Percentiles rank a stretch among this genome's conserved stretches.
These are phyloP conservation scores for Candida railenensis DNA, from an alignment of 805 yeast genomes.

Conservation along the genomic window DNA sequence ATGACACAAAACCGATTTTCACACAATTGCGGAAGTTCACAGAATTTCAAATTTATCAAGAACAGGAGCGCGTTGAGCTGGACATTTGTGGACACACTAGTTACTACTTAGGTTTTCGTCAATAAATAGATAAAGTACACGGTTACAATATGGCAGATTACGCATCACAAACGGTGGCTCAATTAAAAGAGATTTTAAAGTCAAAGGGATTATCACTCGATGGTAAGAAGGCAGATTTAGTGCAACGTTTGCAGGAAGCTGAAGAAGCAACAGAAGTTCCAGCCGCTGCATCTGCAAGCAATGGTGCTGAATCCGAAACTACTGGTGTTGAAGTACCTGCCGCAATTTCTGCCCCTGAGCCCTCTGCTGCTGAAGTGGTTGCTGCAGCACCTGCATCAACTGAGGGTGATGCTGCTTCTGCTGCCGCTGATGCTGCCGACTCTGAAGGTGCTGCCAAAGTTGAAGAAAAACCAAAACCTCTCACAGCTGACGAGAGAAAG, in stretches of 20 bases:
- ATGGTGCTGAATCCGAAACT: constrained; percentile 9
- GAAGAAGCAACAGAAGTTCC: constrained; percentile 35
- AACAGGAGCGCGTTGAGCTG: not conserved
- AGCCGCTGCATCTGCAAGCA: constrained; percentile 11
- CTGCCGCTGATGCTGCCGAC: constrained; percentile 15
- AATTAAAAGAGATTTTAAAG: constrained; percentile 76
- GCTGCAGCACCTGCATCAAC: constrained; percentile 10
- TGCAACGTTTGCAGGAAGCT: constrained; percentile 60
- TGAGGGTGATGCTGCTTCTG: constrained; percentile 13
- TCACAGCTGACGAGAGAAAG: constrained; percentile 70
- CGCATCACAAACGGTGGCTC: constrained; percentile 73
- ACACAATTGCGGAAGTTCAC: not conserved
- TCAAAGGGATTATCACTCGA: constrained; percentile 61
- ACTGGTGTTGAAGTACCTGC: constrained; percentile 15
- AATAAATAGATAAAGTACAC: not conserved
- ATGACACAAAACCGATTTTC: not conserved
- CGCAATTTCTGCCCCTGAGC: constrained; percentile 5
- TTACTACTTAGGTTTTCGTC: not conserved
- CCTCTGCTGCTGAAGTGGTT: constrained; percentile 13
- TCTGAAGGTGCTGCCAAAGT: constrained; percentile 11
- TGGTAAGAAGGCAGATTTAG: constrained; percentile 81
- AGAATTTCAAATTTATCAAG: not conserved
- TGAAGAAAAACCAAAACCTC: constrained; percentile 34
- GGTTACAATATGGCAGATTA: constrained; percentile 63
- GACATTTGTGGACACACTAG: too few species aligned